A percentile compares a stretch with the other conserved stretches of the same genome.
These are phyloP conservation scores for Colletotrichum liriopes DNA, from an alignment of 2,329 filamentous ascomycete genomes.

Conservation along the genomic window DNA sequence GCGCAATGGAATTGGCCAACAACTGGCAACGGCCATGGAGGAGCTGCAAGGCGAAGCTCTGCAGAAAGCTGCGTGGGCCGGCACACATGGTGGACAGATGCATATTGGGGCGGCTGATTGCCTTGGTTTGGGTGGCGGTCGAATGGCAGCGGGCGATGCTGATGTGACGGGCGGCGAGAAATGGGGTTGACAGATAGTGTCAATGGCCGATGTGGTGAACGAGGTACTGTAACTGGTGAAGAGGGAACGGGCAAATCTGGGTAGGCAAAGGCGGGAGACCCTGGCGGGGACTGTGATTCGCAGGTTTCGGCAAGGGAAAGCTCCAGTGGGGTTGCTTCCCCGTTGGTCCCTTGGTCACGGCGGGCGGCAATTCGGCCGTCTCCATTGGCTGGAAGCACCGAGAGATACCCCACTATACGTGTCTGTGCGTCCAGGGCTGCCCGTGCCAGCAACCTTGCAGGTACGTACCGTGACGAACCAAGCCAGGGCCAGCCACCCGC, in stretches of 20 bases:
- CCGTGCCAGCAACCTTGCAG: background rate
- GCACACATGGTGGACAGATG: constrained; percentile 26
- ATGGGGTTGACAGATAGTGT: constrained; percentile 34
- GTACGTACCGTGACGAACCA: background rate
- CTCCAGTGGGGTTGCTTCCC: constrained; percentile 30
- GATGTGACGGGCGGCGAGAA: constrained; percentile 29
- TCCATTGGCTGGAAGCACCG: constrained; percentile 45
- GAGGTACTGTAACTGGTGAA: background rate
- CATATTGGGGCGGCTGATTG: constrained; percentile 33
- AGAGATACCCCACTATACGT: background rate
- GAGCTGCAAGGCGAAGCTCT: constrained; percentile 25
- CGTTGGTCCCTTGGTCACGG: constrained; percentile 34
- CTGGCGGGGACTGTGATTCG: constrained; percentile 31
- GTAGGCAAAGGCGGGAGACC: constrained; percentile 12
- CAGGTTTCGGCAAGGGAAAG: constrained; percentile 15
- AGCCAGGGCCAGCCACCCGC: background rate
- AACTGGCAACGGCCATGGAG: constrained; percentile 13
- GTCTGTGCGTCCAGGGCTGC: constrained; percentile 23
- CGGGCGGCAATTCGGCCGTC: constrained; percentile 47
- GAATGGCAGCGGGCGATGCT: constrained; percentile 31
- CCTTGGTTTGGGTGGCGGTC: constrained; percentile 22
- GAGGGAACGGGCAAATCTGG: background rate
- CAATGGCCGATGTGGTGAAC: constrained; percentile 4
- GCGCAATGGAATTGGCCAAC: constrained; percentile 36
- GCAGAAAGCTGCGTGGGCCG: constrained; percentile 28